A percentile compares a stretch with the other conserved stretches of the same genome.
phyloP scores from a whole-genome alignment of 2,329 filamentous ascomycete species.

The Aspergillus chevalieri region DNA sequence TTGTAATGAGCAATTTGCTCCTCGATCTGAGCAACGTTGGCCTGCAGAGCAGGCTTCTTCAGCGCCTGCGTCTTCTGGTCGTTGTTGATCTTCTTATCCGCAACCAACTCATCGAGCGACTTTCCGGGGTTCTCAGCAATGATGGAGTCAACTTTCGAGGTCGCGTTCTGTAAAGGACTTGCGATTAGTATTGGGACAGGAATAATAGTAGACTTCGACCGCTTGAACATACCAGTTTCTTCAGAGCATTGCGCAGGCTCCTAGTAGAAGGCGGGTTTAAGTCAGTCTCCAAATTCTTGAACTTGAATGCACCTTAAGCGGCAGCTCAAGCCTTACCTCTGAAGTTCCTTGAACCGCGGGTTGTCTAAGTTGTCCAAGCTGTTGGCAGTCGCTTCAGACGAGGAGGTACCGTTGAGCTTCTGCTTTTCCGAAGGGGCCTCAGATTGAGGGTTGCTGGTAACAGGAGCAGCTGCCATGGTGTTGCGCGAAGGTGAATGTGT shows the following conservation, averaged over 20 bases:
- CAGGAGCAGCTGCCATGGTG: conserved; percentile 57
- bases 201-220: conserved; percentile 2
- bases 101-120: conserved; percentile 58
- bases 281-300: conserved; percentile 10
- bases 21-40: conserved; percentile 51
- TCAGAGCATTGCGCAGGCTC: conserved; percentile 84
- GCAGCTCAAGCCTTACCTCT: conserved; percentile 61
- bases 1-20: conserved; percentile 57
- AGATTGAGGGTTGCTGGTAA: conserved; percentile 57
- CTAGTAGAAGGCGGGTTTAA: conserved; percentile 40
- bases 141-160: conserved; percentile 55
- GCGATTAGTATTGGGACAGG: conserved; percentile 16
- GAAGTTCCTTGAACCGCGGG: conserved; percentile 76
- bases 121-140: conserved; percentile 55
- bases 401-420: conserved; percentile 48
- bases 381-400: conserved; percentile 46
- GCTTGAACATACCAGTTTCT: conserved; percentile 71
- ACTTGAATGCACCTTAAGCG: too few species aligned
- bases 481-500: conserved; percentile 16
- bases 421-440: conserved; percentile 64
- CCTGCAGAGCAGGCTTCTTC: conserved; percentile 58
- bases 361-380: conserved; percentile 63
- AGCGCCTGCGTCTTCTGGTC: conserved; percentile 59
- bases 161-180: conserved; percentile 43
- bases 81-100: conserved; percentile 57